phyloP scores from a whole-genome alignment of 2,329 filamentous ascomycete genomes.

The Aureobasidium uvarum region DNA sequence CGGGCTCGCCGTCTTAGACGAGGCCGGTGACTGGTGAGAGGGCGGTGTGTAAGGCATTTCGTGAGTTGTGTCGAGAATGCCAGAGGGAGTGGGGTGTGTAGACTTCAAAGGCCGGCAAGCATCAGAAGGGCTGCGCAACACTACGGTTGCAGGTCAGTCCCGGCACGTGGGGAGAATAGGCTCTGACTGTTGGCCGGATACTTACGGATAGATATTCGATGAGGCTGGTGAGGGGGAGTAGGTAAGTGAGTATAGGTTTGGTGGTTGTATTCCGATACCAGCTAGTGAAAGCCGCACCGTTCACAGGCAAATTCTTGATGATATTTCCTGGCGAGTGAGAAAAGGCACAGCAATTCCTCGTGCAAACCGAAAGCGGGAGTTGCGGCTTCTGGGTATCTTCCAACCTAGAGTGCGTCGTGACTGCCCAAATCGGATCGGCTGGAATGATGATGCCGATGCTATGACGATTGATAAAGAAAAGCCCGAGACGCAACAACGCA shows the following conservation, averaged over 20 bases:
- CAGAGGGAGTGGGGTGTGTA: slow-evolving; percentile 28
- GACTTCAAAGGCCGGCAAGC: slow-evolving; percentile 41
- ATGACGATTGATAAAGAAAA: slow-evolving; percentile 25
- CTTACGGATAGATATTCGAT: slow-evolving; percentile 35
- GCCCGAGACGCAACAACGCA: slow-evolving; percentile 24
- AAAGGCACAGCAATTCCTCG: slow-evolving; percentile 24
- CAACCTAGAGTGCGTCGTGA: slow-evolving; percentile 26
- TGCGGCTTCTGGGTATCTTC: slow-evolving; percentile 25
- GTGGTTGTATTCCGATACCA: slow-evolving; percentile 34
- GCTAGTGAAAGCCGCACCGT: slow-evolving; percentile 42
- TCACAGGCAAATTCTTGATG: slow-evolving; percentile 12
- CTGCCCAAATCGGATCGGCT: slow-evolving; percentile 7
- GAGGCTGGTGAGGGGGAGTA: slow-evolving; percentile 20
- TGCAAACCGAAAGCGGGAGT: slow-evolving; percentile 21
- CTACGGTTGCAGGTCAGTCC: slow-evolving; percentile 23
- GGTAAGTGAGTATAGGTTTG: slow-evolving; percentile 29
- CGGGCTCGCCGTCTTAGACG: slow-evolving; percentile 55
- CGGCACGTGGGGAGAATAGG: slow-evolving; percentile 14
- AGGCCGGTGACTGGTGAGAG: slow-evolving; percentile 60
- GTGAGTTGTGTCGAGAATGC: slow-evolving; percentile 38
- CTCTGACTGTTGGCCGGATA: slow-evolving; percentile 28
- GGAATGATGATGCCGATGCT: slow-evolving; percentile 18
- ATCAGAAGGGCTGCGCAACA: slow-evolving; percentile 43
- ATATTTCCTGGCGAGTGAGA: slow-evolving; percentile 17
- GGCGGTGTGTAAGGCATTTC: slow-evolving; percentile 89